Conservation (phyloP, 1,284 basidiomycete species). For the Xerocomus nothofagi region DNA sequence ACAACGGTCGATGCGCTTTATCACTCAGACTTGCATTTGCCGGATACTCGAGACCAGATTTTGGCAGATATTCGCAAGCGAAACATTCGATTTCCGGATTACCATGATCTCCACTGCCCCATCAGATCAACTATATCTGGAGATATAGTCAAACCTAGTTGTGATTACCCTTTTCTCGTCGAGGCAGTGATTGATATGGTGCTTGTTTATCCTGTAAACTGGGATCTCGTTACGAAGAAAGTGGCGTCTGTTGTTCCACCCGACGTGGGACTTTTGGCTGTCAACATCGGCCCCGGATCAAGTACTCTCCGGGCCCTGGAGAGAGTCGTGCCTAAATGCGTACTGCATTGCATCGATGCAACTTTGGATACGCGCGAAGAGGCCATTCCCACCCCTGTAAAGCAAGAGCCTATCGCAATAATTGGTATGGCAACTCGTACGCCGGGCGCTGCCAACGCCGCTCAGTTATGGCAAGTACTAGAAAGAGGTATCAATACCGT, state of each 20-base stretch:
- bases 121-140: constrained; percentile 53
- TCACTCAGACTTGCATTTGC: constrained; percentile 44
- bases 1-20: constrained; percentile 54
- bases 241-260: constrained; percentile 31
- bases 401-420: constrained; percentile 62
- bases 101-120: constrained; percentile 44
- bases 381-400: not conserved
- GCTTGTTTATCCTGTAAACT: constrained; percentile 55
- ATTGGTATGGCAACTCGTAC: constrained; percentile 69
- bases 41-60: constrained; percentile 40
- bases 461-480: constrained; percentile 59
- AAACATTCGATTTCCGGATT: constrained; percentile 50
- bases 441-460: constrained; percentile 52
- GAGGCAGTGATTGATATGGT: constrained; percentile 58
- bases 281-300: constrained; percentile 58
- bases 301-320: constrained; percentile 44
- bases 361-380: constrained; percentile 18
- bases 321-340: constrained; percentile 33
- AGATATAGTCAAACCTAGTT: constrained; percentile 31
- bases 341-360: constrained; percentile 33
- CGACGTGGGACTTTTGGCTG: constrained; percentile 34
- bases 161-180: constrained; percentile 39
- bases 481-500: constrained; percentile 57
- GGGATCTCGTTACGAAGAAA: constrained; percentile 44
- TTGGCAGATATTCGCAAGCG: constrained; percentile 45